A percentile compares a stretch with the other conserved stretches of the same genome.
Evolutionary conservation across 805 yeast species (phyloP).

Genomic region (Saturnispora quitensis): DNA sequence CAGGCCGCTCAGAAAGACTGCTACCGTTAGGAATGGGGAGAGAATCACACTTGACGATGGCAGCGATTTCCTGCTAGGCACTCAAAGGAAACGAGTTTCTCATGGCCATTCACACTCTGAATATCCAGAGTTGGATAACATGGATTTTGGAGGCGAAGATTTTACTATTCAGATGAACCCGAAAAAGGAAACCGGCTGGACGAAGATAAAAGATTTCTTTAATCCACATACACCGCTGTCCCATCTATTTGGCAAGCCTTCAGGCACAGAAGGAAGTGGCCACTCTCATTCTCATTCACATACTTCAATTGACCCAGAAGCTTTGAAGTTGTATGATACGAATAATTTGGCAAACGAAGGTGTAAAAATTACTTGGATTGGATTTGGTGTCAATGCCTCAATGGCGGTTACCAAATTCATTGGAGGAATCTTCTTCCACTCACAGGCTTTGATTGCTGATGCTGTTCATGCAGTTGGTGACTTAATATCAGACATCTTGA

Average conservation of each 20-base stretch:
- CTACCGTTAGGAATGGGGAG: constrained; percentile 9
- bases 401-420: constrained; percentile 81
- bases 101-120: constrained; percentile 27
- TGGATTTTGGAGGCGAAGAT: constrained; percentile 25
- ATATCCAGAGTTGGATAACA: constrained; percentile 20
- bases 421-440: constrained; percentile 89
- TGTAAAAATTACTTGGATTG: constrained; percentile 88
- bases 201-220: constrained; percentile 26
- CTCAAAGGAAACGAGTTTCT: constrained; percentile 12
- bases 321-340: constrained; percentile 36
- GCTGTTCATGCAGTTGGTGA: constrained; percentile 91
- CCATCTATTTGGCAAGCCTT: constrained; percentile 16
- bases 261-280: constrained; percentile 13
- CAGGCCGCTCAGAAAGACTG: constrained; percentile 7
- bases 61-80: constrained; percentile 5
- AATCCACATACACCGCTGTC: constrained; percentile 29
- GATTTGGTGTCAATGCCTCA: constrained; percentile 71
- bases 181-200: constrained; percentile 18
- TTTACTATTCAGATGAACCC: constrained; percentile 19
- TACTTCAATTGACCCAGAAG: constrained; percentile 28
- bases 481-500: constrained; percentile 79
- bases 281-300: constrained; percentile 32
- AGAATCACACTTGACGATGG: not conserved
- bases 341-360: constrained; percentile 64
- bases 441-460: constrained; percentile 91